Base-by-base conservation (phyloP, 1,139 yeast genomes). In the Candida albicans region DNA sequence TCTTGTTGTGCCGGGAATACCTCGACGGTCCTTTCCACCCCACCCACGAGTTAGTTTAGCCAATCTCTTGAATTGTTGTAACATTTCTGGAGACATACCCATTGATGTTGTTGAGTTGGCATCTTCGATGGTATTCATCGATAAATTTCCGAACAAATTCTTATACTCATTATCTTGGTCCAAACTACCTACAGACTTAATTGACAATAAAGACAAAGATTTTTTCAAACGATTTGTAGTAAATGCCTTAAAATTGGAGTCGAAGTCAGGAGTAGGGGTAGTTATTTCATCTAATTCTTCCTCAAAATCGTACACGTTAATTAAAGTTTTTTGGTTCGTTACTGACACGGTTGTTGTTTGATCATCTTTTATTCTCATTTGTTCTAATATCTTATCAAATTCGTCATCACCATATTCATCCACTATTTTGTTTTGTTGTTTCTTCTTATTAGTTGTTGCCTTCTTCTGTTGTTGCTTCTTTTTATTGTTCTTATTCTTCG, bases 101-200 rank as follows among this genome's bases (percentile, higher is more conserved):
- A 77, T 58, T 1, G 84, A 70, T 1, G 83, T 68, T 4, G 83
- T 70, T 7, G 86, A 75, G 52, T 85, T 87, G 0, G 89, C 91
- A 60, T 85, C 93, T 43, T 82, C 85, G 12, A 86, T 71, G 0
- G 87, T 81, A 37, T 83, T 86, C 11, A 77, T 61, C 0, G 93
- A 84, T 10, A 87, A 64, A 51, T 84, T 82, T 6, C 95, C 96
- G 65, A 89, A 88, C 39, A 89, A 65, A 47, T 75, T 72, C 43
- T 80, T 77, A 58, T 87, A 83, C 57, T 89, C 97, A 38, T 79
- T 78, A 55, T 88, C 96, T 2, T 95, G 87, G 58, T 89, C 95
- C 37, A 89, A 69, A 48, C 82, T 79, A 45, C 76, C 78, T 3
- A 74, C 61, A 37, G 79, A 70, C 2, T 57, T 59, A 7, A 82